Conservation (phyloP, 1,139 yeast species). For the Suhomyces terraborum region DNA sequence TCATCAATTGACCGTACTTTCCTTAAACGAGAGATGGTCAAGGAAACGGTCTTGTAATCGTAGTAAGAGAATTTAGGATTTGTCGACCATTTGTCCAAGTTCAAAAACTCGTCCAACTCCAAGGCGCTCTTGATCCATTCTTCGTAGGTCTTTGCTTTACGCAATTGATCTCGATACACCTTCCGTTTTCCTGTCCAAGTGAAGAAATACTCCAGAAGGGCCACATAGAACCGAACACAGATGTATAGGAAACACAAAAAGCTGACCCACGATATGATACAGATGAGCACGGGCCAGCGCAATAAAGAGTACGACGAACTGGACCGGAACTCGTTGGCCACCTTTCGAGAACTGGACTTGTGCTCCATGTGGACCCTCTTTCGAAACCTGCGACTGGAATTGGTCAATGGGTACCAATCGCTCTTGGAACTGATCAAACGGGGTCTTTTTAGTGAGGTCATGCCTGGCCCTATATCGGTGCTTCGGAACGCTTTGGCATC, state of each 20-base stretch:
- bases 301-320: constrained; percentile 55
- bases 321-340: constrained; percentile 46
- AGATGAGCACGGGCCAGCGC: constrained; percentile 64
- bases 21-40: constrained; percentile 50
- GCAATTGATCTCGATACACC: constrained; percentile 48
- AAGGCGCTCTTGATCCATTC: constrained; percentile 68
- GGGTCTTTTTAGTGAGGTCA: constrained; percentile 17
- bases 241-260: constrained; percentile 54
- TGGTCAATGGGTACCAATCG: constrained; percentile 68
- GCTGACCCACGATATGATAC: constrained; percentile 55
- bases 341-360: constrained; percentile 23
- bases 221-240: constrained; percentile 60
- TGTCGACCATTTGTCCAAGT: constrained; percentile 63
- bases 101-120: constrained; percentile 56
- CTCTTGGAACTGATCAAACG: constrained; percentile 56
- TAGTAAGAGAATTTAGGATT: constrained; percentile 68
- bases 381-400: constrained; percentile 17
- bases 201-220: constrained; percentile 59
- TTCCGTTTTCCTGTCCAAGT: constrained; percentile 64
- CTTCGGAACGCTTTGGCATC: constrained; percentile 6
- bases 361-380: constrained; percentile 8
- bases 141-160: constrained; percentile 50
- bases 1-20: constrained; percentile 33
- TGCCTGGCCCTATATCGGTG: constrained; percentile 1
- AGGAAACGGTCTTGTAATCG: constrained; percentile 61